phyloP scores from a whole-genome alignment of 495 filamentous ascomycete species.

The Penicillium parvum region DNA sequence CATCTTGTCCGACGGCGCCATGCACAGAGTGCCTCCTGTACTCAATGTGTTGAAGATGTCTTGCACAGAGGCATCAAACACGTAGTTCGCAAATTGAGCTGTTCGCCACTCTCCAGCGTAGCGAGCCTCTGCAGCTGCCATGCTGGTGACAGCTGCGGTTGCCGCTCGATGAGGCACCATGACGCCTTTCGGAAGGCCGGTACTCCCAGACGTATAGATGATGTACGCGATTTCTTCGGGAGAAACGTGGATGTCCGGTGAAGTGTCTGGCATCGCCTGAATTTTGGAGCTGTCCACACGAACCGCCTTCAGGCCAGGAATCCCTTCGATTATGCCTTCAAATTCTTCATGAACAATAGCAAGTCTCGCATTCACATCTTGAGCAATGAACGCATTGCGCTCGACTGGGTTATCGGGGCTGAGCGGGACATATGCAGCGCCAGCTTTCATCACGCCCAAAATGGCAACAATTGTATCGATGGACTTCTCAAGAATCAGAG shows the following conservation, averaged over 20 bases:
- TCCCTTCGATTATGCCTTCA: slow-evolving; percentile 19
- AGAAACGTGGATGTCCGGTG: neutral
- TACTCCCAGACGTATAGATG: slow-evolving; percentile 38
- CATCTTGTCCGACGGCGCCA: slow-evolving; percentile 12
- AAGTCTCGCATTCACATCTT: slow-evolving; percentile 5
- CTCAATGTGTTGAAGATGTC: slow-evolving; percentile 15
- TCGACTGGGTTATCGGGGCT: slow-evolving; percentile 43
- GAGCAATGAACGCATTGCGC: slow-evolving; percentile 10
- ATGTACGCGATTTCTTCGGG: slow-evolving; percentile 10
- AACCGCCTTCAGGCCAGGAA: too few relatives aligned
- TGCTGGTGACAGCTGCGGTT: neutral
- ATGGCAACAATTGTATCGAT: slow-evolving; percentile 38
- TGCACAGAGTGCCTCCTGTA: slow-evolving; percentile 21
- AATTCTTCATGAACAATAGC: slow-evolving; percentile 6
- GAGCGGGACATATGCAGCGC: slow-evolving; percentile 45
- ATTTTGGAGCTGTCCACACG: neutral
- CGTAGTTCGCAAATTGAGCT: slow-evolving; percentile 11
- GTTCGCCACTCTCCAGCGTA: neutral
- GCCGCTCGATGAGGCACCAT: slow-evolving; percentile 33
- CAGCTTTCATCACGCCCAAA: slow-evolving; percentile 42
- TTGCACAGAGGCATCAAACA: slow-evolving; percentile 16
- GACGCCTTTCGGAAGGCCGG: slow-evolving; percentile 40
- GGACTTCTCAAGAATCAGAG: slow-evolving; percentile 45
- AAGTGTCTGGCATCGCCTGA: neutral
- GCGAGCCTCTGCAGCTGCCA: neutral